Evolutionary conservation across 2,329 filamentous ascomycete genomes (phyloP).

Genomic region (Aureobasidium pullulans): DNA sequence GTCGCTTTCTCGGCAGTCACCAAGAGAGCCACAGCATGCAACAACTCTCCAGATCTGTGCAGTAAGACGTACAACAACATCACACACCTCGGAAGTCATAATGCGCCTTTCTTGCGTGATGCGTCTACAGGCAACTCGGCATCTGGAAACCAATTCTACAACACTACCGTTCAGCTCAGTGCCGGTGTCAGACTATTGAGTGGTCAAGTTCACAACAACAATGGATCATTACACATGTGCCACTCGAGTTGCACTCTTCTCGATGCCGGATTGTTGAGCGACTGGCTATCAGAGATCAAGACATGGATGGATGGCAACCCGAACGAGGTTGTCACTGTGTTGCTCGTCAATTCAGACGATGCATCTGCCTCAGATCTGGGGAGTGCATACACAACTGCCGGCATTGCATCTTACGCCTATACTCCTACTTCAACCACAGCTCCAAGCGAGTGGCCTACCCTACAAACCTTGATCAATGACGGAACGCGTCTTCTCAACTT

Average conservation of each 20-base stretch:
- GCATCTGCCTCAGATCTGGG: slow-evolving; percentile 50
- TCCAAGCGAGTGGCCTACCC: slow-evolving; percentile 57
- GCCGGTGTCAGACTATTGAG: slow-evolving; percentile 65
- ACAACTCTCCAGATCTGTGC: slow-evolving; percentile 73
- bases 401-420: slow-evolving; percentile 57
- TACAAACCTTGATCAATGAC: slow-evolving; percentile 59
- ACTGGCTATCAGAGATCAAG: slow-evolving; percentile 59
- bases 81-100: slow-evolving; percentile 70
- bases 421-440: slow-evolving; percentile 39
- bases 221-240: slow-evolving; percentile 52
- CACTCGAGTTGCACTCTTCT: slow-evolving; percentile 61
- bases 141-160: slow-evolving; percentile 66
- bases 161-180: slow-evolving; percentile 62
- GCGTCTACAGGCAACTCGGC: slow-evolving; percentile 52
- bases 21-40: slow-evolving; percentile 45
- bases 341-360: slow-evolving; percentile 64
- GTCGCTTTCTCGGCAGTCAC: slow-evolving; percentile 4
- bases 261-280: slow-evolving; percentile 58
- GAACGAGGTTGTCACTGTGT: slow-evolving; percentile 67
- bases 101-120: slow-evolving; percentile 65
- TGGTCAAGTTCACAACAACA: slow-evolving; percentile 56
- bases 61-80: slow-evolving; percentile 63
- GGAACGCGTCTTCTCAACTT: slow-evolving; percentile 63
- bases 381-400: slow-evolving; percentile 48
- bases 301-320: slow-evolving; percentile 62